Base-by-base conservation (phyloP, 495 filamentous ascomycete species). In the Xylaria acuta region DNA sequence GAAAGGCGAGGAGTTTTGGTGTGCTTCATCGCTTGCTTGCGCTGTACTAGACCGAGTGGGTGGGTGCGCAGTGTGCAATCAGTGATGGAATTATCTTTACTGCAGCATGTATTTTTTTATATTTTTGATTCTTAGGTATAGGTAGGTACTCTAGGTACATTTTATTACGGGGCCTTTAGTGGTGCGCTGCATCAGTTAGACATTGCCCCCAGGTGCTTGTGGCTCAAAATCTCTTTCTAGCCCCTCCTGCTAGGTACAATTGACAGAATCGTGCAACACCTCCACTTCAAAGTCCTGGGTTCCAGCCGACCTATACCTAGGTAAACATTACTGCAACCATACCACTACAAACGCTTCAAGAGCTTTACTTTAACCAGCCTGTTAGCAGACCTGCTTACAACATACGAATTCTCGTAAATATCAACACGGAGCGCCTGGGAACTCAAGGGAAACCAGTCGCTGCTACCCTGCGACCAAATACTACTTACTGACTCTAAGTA, bases 121-220 rank as follows among this genome's bases (percentile, higher is more conserved):
- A 47, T 68, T 53, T 32, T 11, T 51, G 40, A 49, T 65, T 49
- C n/a, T n/a, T n/a, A n/a, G n/a, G n/a, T n/a, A n/a, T n/a, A n/a
- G n/a, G n/a, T n/a, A n/a, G n/a, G n/a, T n/a, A n/a, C 43, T 32
- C 54, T 36, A 36, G 51, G 22, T 11, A 16, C 34, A 53, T 53
- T 67, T 74, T 74, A 74, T 74, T 70, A 71, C 71, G 74, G 51
- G 69, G 71, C 72, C 66, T 71, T 64, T 66, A 72, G 74, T 71
- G 67, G 70, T 68, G 32, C 67, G 18, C 38, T 75, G 74, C 72
- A 73, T 75, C 76, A 75, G 53, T 47, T 43, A 9, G 11, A 64
- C 62, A 40, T 25, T 38, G 45, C 30, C 36, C n/a, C n/a, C n/a
- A n/a, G n/a, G n/a, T n/a, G n/a, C n/a, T n/a, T 16, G 18, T 32